Percentiles rank a stretch among this genome's conserved stretches.
Conservation (phyloP, 1,139 yeast species). For the Yamadazyma blattariae region DNA sequence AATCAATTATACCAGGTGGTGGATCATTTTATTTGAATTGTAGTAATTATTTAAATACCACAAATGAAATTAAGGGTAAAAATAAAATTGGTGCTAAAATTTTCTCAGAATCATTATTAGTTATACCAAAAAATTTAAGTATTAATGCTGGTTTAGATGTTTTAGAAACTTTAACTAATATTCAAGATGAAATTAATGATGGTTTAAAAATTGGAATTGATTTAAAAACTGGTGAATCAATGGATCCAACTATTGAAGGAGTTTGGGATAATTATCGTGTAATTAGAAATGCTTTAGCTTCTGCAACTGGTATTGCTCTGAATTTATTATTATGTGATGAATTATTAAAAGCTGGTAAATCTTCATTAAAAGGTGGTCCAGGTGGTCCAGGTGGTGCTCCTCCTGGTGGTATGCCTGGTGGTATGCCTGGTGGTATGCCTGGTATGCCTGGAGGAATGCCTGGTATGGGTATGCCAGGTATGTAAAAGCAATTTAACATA, state of each 20-base stretch:
- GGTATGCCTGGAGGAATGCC: constrained; percentile 19
- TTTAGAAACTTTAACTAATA: constrained; percentile 81
- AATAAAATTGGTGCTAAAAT: constrained; percentile 89
- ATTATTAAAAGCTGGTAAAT: constrained; percentile 91
- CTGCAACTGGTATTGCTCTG: constrained; percentile 93
- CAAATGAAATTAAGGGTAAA: constrained; percentile 73
- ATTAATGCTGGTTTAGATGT: constrained; percentile 94
- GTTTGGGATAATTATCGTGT: constrained; percentile 97
- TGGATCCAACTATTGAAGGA: constrained; percentile 93
- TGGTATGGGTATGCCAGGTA: constrained; percentile 11
- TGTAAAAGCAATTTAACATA: background rate
- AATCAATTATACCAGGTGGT: constrained; percentile 89
- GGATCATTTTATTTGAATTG: constrained; percentile 93
- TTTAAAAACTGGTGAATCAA: constrained; percentile 87
- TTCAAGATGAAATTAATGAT: constrained; percentile 86
- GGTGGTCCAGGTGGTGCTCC: constrained; percentile 6
- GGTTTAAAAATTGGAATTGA: constrained; percentile 89
- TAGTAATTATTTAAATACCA: constrained; percentile 58
- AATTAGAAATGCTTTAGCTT: constrained; percentile 83
- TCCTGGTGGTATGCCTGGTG: constrained; percentile 17
- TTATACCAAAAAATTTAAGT: constrained; percentile 90
- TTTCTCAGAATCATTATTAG: constrained; percentile 85
- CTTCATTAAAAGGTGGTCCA: constrained; percentile 60
- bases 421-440: constrained; percentile 21
- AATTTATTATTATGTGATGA: constrained; percentile 93